phyloP scores from a whole-genome alignment of 2,329 filamentous ascomycete species.

The Pezicula rhizophila region DNA sequence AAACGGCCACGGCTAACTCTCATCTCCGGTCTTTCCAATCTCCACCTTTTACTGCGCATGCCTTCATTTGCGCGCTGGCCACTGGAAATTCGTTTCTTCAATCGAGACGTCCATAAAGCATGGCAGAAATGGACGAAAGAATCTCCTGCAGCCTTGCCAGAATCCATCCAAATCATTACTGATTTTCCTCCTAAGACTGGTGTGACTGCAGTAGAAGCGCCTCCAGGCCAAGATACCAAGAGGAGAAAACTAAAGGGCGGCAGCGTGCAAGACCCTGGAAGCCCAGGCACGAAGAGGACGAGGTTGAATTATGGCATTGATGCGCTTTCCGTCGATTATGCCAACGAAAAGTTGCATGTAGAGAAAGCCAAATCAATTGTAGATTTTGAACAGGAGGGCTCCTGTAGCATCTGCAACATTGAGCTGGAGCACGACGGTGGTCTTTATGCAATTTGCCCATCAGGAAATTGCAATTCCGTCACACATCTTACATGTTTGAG shows the following conservation, averaged over 20 bases:
- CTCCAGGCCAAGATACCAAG: too few relatives aligned
- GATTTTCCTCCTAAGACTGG: conserved; percentile 16
- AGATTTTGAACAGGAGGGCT: conserved; percentile 48
- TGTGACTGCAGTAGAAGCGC: background rate
- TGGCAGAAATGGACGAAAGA: conserved; percentile 59
- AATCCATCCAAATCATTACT: conserved; percentile 14
- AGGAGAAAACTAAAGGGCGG: too few relatives aligned
- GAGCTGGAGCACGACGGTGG: conserved; percentile 41
- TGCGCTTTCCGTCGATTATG: conserved; percentile 49
- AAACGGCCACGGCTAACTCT: conserved; percentile 55
- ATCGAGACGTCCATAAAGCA: conserved; percentile 56
- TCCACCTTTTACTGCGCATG: conserved; percentile 74
- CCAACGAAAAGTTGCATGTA: conserved; percentile 45
- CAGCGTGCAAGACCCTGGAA: background rate
- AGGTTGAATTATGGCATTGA: conserved; percentile 41
- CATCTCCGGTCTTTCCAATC: conserved; percentile 65
- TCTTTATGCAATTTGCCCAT: conserved; percentile 52
- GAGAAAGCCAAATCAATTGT: conserved; percentile 49
- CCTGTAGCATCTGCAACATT: conserved; percentile 47
- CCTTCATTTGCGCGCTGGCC: conserved; percentile 81
- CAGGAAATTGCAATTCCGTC: conserved; percentile 46
- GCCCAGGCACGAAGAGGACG: conserved; percentile 5
- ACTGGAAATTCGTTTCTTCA: conserved; percentile 73
- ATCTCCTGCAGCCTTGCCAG: conserved; percentile 20
- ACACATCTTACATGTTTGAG: conserved; percentile 58